Conservation (phyloP, 164 flowering plant species). For the Aristolochia contorta region DNA sequence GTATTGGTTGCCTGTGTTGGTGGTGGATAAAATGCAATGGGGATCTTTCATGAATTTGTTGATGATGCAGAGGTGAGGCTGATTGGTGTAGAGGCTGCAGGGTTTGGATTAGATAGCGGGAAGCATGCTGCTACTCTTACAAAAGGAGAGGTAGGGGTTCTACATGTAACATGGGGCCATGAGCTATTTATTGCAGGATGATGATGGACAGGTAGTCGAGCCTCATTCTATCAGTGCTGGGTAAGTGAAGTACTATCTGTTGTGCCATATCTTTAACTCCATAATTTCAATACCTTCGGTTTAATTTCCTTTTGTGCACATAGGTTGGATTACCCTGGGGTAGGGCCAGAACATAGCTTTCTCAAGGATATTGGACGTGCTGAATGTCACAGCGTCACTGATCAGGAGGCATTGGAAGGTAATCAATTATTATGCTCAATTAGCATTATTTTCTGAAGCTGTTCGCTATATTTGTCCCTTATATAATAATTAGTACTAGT, state of each 20-base stretch:
- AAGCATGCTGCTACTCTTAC: constrained; percentile 7
- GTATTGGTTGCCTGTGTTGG: constrained; percentile 86
- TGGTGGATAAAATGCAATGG: constrained; percentile 83
- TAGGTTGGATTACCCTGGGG: constrained; percentile 5
- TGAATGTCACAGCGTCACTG: not conserved
- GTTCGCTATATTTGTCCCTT: too few species aligned
- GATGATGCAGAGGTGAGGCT: constrained; percentile 4
- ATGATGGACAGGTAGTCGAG: constrained; percentile 8
- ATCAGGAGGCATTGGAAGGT: constrained; percentile 5
- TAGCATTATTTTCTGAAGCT: too few species aligned
- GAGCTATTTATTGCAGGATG: constrained; percentile 5
- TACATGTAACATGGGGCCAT: constrained; percentile 9
- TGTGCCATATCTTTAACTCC: too few species aligned
- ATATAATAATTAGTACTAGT: too few species aligned
- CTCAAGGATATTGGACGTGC: constrained; percentile 1
- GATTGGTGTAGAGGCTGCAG: constrained; percentile 28
- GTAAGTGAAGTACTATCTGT: not conserved
- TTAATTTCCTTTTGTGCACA: not conserved
- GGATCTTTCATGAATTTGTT: constrained; percentile 6
- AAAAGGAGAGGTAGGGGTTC: constrained; percentile 4
- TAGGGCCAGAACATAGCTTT: constrained; percentile 4
- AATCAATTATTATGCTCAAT: too few species aligned
- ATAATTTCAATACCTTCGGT: too few species aligned
- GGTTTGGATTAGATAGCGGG: constrained; percentile 40
- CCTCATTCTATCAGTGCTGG: constrained; percentile 6